Percentiles rank a stretch among this genome's conserved stretches.
Conservation (phyloP, 345 rosid genomes). For the Clausena lansium region DNA sequence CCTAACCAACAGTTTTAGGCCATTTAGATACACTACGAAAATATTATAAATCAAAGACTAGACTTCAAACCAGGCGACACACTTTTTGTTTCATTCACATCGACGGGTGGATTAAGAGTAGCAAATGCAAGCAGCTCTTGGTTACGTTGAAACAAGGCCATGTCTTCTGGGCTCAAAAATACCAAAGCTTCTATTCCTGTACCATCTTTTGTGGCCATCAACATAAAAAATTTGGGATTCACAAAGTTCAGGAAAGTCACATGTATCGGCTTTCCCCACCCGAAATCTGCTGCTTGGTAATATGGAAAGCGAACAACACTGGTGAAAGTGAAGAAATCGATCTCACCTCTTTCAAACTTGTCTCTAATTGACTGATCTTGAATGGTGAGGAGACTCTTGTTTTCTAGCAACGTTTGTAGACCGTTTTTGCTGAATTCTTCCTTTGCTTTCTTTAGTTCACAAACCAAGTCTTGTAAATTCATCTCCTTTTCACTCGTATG, state of each 20-base stretch:
- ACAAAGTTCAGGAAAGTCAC: background rate
- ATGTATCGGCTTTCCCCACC: background rate
- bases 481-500: conserved; percentile 21
- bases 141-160: conserved; percentile 15
- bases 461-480: conserved; percentile 25
- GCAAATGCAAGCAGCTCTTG: background rate
- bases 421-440: background rate
- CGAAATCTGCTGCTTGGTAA: conserved; percentile 20
- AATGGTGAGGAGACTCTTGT: background rate
- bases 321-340: conserved; percentile 23
- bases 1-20: too few relatives aligned
- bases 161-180: conserved; percentile 30
- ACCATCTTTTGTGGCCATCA: conserved; percentile 20
- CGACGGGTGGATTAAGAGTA: too few relatives aligned
- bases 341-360: background rate
- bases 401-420: background rate
- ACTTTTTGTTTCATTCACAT: too few relatives aligned
- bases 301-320: conserved; percentile 13
- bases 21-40: too few relatives aligned
- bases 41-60: too few relatives aligned
- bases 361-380: conserved; percentile 16
- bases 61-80: too few relatives aligned
- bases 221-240: background rate
- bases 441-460: conserved; percentile 11
- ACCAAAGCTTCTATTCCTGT: conserved; percentile 34